Evolutionary conservation across 768 basidiomycete species (phyloP), one percentile per base, ranked within the genome.

Genomic region (Leccinum subtestaceum): DNA sequence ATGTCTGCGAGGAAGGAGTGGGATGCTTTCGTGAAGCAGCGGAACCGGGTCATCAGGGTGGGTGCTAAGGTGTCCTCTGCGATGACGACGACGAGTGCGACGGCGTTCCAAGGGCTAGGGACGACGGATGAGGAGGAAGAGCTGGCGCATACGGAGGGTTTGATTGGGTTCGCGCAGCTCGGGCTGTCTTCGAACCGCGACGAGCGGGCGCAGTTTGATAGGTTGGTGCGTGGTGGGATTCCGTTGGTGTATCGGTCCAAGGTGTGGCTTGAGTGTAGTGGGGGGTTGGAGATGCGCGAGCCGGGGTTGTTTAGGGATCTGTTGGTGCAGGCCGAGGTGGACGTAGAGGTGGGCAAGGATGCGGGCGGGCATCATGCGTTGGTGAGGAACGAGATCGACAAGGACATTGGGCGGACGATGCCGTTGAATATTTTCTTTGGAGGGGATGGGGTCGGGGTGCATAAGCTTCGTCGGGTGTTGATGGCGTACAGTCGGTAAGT

Each of bases 391-490:
- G 97, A 99, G 75, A 98, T 99, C 59, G 97, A 98, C 77, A 98
- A 98, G 75, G 96, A 98, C 67, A 89, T 94, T 0, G 87, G 89
- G 61, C 74, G 89, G 80, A 91, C 95, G 66, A 89, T 96, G 89
- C 95, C 95, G 1, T 75, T 93, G 47, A 97, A 97, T 67, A 83
- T 98, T 31, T 98, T 97, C 78, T 99, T 98, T 76, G 97, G 94
- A 0, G 94, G 96, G 0, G 95, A 97, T 72, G 97, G 97, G 0
- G 91, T 87, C 0, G 97, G 97, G 3, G 95, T 98, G 12, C 83
- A 87, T 53, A 99, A 99, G 75, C 75, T 99, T 56, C 80, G 95
- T 54, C 81, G 95, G 63, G 93, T 98, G 38, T 78, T 99, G 75
- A 83, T 81, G 50, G 97, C 95, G 0, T 98, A 96, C 72, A 94